Evolutionary conservation across 2,329 filamentous ascomycete genomes (phyloP).

Genomic region (Ascochyta pisi): DNA sequence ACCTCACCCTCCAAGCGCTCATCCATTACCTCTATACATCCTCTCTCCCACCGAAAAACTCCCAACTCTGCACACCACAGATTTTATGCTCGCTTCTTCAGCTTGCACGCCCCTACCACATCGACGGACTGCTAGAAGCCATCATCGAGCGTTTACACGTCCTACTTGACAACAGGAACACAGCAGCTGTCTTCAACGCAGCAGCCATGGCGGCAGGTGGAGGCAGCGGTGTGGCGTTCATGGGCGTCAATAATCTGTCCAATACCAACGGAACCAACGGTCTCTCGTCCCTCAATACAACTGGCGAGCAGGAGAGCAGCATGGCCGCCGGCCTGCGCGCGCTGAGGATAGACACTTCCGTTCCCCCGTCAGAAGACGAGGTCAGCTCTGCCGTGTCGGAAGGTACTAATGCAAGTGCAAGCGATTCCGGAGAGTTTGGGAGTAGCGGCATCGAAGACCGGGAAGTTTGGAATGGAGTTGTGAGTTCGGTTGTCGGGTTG

Average conservation of each 20-base stretch:
- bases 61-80: conserved; percentile 86
- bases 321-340: conserved; percentile 46
- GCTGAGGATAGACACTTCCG: conserved; percentile 60
- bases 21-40: conserved; percentile 95
- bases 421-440: conserved; percentile 44
- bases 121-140: conserved; percentile 90
- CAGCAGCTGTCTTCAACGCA: conserved; percentile 96
- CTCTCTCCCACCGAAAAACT: conserved; percentile 76
- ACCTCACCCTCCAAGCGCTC: conserved; percentile 85
- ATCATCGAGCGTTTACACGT: conserved; percentile 90
- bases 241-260: conserved; percentile 39
- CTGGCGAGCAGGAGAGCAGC: conserved; percentile 31
- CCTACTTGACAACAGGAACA: conserved; percentile 89
- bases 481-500: conserved; percentile 89
- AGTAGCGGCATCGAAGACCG: conserved; percentile 51
- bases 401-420: conserved; percentile 40
- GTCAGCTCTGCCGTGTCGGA: conserved; percentile 43
- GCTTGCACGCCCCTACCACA: conserved; percentile 88
- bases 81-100: conserved; percentile 95
- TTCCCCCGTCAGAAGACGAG: conserved; percentile 47
- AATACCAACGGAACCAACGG: conserved; percentile 41
- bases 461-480: conserved; percentile 80
- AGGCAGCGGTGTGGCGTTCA: conserved; percentile 78
- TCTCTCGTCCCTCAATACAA: conserved; percentile 14
- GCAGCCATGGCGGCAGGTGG: conserved; percentile 97